Evolutionary conservation across 495 filamentous ascomycete species (phyloP).

Genomic region (Aspergillus hancockii): DNA sequence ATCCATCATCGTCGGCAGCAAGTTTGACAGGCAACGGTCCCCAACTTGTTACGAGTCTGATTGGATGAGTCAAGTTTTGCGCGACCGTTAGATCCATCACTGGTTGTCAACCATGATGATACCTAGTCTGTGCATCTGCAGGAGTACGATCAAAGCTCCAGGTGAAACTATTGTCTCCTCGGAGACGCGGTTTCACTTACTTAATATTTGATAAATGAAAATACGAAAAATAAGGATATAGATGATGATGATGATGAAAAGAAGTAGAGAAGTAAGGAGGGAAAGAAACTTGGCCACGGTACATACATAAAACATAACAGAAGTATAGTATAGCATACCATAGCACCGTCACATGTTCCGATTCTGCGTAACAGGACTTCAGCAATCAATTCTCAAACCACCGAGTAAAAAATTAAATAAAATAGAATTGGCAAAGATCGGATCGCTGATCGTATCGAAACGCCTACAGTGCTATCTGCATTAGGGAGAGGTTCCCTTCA

Average conservation of each 20-base stretch:
- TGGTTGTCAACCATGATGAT: slow-evolving; percentile 12
- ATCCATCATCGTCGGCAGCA: slow-evolving; percentile 13
- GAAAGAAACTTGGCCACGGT: too few species aligned
- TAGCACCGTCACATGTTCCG: too few species aligned
- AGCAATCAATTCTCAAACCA: too few species aligned
- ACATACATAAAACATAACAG: too few species aligned
- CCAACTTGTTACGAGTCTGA: slow-evolving; percentile 19
- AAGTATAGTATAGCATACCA: too few species aligned
- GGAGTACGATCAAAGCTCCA: slow-evolving; percentile 1
- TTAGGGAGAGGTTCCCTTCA: neutral
- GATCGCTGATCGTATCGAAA: slow-evolving; percentile 18
- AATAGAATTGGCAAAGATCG: slow-evolving; percentile 13
- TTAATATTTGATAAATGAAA: too few species aligned
- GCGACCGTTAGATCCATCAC: slow-evolving; percentile 30
- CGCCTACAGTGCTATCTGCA: slow-evolving; percentile 18
- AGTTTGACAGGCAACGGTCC: slow-evolving; percentile 24
- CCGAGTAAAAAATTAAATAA: too few species aligned
- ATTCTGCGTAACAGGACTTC: too few species aligned
- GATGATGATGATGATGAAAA: neutral
- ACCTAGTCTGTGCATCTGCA: slow-evolving; percentile 23
- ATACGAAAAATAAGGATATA: neutral
- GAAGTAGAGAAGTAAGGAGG: too few species aligned
- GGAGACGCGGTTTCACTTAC: too few species aligned
- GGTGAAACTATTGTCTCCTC: neutral
- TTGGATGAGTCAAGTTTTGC: slow-evolving; percentile 19